A percentile compares a stretch with the other conserved stretches of the same genome.
These are phyloP conservation scores for Rhododendron henanense DNA, from an alignment of 148 eudicot species.

Conservation along the genomic window DNA sequence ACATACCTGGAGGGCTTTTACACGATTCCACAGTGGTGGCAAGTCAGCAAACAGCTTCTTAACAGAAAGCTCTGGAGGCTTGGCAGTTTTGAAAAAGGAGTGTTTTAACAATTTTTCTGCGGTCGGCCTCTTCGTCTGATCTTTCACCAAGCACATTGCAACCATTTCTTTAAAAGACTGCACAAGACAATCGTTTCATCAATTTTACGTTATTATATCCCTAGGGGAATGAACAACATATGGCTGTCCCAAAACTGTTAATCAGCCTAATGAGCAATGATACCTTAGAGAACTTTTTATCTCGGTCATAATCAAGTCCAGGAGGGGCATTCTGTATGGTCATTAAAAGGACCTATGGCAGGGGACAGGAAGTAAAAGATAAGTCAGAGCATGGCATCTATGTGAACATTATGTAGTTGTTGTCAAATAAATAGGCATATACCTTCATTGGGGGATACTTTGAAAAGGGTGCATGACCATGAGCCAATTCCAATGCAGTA, in stretches of 20 bases:
- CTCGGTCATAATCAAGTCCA: conserved; percentile 97
- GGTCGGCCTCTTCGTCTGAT: conserved; percentile 91
- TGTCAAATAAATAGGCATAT: not conserved
- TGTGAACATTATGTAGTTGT: not conserved
- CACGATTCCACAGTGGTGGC: conserved; percentile 92
- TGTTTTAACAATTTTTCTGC: conserved; percentile 91
- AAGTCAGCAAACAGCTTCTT: conserved; percentile 80
- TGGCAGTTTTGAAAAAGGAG: conserved; percentile 85
- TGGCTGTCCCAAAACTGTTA: not conserved
- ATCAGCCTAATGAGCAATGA: conserved; percentile 8
- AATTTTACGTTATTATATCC: not conserved
- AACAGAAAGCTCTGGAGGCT: conserved; percentile 85
- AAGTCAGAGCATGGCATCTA: not conserved
- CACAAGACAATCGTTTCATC: conserved; percentile 15
- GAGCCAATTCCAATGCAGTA: conserved; percentile 97
- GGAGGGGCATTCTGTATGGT: conserved; percentile 99
- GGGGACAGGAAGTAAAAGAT: not conserved
- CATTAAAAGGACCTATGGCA: conserved; percentile 79
- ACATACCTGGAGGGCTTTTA: conserved; percentile 78
- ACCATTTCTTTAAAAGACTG: conserved; percentile 98
- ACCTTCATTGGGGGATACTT: conserved; percentile 99
- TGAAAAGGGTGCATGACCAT: conserved; percentile 99
- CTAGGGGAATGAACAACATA: not conserved
- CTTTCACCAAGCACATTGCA: conserved; percentile 99
- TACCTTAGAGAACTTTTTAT: conserved; percentile 96